Evolutionary conservation across 805 yeast genomes (phyloP), one percentile per base, ranked within the genome.

Genomic region (Schizosaccharomyces octosporus): DNA sequence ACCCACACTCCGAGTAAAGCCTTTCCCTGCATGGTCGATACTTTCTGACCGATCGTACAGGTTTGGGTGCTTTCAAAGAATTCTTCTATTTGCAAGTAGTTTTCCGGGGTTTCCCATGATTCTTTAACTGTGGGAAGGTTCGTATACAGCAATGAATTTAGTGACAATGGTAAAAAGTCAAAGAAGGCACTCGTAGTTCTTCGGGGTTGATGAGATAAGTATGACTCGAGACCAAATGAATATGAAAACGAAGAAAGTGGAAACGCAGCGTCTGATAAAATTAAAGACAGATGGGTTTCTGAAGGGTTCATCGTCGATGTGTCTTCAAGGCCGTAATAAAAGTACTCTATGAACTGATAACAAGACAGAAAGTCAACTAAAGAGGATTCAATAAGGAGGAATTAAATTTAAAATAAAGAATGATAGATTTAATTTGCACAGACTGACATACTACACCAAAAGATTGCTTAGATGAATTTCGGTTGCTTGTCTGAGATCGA

Each of bases 161-260:
- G 32, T 27, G 61, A 59, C 41, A 21, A 48, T 21, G 31, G 24
- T n/a, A 59, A 2, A 59, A 59, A 59, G n/a, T 19, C 21, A 29
- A 59, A 43, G 15, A 42, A n/a, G 4, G 61, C 54, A 39, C 21
- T 48, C 13, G 9, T 21, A 29, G 11, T 43, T 24, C 54, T 43
- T n/a, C 5, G n/a, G 5, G 27, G 60, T 51, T 42, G 48, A 31
- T 59, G 61, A 2, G 39, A 31, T 13, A 59, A 15, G 32, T 59
- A 59, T 21, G 61, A 59, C 27, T 59, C 61, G 5, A 59, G 29
- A 24, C 61, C 61, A 31, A 19, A 59, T n/a, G 61, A 59, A 48
- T 36, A 59, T 11, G 61, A 41, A 43, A 59, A 59, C 1, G 61
- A 59, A n/a, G 51, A 41, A 21, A 59, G 27, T 4, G 61, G 61